phyloP scores from a whole-genome alignment of 2,329 filamentous ascomycete species.

The Aspergillus sojae region DNA sequence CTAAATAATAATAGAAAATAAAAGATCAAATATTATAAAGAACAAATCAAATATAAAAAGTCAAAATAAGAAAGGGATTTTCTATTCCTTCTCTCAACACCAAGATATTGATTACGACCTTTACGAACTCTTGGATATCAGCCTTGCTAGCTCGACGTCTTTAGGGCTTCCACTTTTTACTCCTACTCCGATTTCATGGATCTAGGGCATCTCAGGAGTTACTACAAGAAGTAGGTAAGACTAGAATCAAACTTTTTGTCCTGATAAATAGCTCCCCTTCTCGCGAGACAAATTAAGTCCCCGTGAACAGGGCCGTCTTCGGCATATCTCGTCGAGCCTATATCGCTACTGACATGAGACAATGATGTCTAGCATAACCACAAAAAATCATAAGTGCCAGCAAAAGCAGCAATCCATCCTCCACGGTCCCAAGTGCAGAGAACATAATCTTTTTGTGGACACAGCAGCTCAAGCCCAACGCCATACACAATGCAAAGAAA shows the following conservation, averaged over 20 bases:
- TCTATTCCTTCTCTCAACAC: no score
- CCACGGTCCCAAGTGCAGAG: slow-evolving; percentile 38
- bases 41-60: no score
- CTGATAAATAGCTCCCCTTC: slow-evolving; percentile 32
- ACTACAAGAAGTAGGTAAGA: slow-evolving; percentile 7
- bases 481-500: slow-evolving; percentile 47
- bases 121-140: no score
- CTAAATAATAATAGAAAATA: no score
- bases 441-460: slow-evolving; percentile 31
- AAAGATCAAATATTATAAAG: neutral
- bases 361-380: slow-evolving; percentile 32
- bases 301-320: slow-evolving; percentile 28
- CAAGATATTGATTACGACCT: no score
- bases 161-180: neutral
- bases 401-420: slow-evolving; percentile 36
- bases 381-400: slow-evolving; percentile 33
- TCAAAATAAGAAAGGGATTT: no score
- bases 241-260: slow-evolving; percentile 25
- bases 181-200: neutral
- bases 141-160: neutral
- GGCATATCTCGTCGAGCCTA: slow-evolving; percentile 25
- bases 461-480: slow-evolving; percentile 44
- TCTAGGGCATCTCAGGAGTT: neutral
- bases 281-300: slow-evolving; percentile 29
- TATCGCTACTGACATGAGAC: slow-evolving; percentile 29